phyloP scores from a whole-genome alignment of 73 alveolate species.

The Paramecium primaurelia region DNA sequence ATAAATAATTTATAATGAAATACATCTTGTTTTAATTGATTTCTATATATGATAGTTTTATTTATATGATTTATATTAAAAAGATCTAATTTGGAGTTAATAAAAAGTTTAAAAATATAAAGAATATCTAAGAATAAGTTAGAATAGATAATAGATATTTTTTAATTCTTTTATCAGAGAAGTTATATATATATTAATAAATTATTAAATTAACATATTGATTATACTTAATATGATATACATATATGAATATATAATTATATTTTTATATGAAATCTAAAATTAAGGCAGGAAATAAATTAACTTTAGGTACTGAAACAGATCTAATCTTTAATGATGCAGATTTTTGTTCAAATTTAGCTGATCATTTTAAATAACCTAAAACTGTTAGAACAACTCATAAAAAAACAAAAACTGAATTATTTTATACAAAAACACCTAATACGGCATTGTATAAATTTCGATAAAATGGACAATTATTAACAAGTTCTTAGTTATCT shows the following conservation, averaged over 20 bases:
- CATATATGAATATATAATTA: neutral
- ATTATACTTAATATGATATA: neutral
- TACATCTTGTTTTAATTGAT: too few relatives aligned
- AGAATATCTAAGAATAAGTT: too few relatives aligned
- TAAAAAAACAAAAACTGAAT: neutral
- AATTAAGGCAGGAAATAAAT: neutral
- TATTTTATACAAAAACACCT: neutral
- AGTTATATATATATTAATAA: neutral
- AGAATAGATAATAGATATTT: too few relatives aligned
- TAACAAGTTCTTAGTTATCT: neutral
- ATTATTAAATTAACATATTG: neutral
- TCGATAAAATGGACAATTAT: neutral
- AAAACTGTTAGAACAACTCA: neutral
- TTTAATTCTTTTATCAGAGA: neutral
- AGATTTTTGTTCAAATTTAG: neutral
- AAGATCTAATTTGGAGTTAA: neutral
- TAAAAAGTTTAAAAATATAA: too few relatives aligned
- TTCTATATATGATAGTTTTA: too few relatives aligned
- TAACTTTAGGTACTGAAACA: neutral
- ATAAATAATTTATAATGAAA: too few relatives aligned
- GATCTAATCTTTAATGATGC: neutral
- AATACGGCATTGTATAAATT: neutral
- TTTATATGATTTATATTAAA: too few relatives aligned
- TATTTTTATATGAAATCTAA: slow-evolving; percentile 7
- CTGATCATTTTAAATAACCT: neutral